These are phyloP conservation scores for Apophysomyces sp. DNA, from an alignment of 371 early-diverging fungal genomes.

Conservation along the genomic window DNA sequence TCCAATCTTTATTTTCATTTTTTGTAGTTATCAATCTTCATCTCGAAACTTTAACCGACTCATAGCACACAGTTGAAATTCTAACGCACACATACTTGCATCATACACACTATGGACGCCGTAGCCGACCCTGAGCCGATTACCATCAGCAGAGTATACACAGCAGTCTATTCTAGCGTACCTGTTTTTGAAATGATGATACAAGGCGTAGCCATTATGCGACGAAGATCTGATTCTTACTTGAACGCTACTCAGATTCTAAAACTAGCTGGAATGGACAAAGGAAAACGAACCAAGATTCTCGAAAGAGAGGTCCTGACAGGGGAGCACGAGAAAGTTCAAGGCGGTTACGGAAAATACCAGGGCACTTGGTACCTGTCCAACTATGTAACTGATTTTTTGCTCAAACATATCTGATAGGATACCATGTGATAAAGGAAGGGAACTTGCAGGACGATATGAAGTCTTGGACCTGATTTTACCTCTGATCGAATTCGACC, in stretches of 20 bases:
- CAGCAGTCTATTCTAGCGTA: conserved; percentile 85
- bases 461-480: conserved; percentile 59
- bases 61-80: background rate
- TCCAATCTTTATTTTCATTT: no score
- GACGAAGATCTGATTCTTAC: conserved; percentile 87
- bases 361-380: conserved; percentile 86
- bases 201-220: conserved; percentile 87
- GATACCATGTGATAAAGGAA: conserved; percentile 80
- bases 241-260: conserved; percentile 97
- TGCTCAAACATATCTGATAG: conserved; percentile 26
- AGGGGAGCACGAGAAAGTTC: conserved; percentile 92
- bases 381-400: background rate
- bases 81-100: background rate
- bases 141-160: conserved; percentile 35
- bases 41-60: background rate
- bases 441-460: conserved; percentile 74
- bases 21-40: background rate
- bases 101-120: background rate
- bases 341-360: conserved; percentile 98
- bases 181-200: conserved; percentile 86
- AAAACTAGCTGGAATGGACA: conserved; percentile 93
- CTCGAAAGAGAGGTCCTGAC: conserved; percentile 84
- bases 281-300: conserved; percentile 89
- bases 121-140: background rate
- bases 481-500: conserved; percentile 71